These are phyloP conservation scores for Pyrus bretschneideri DNA, from an alignment of 306 rosid species.

Conservation along the genomic window DNA sequence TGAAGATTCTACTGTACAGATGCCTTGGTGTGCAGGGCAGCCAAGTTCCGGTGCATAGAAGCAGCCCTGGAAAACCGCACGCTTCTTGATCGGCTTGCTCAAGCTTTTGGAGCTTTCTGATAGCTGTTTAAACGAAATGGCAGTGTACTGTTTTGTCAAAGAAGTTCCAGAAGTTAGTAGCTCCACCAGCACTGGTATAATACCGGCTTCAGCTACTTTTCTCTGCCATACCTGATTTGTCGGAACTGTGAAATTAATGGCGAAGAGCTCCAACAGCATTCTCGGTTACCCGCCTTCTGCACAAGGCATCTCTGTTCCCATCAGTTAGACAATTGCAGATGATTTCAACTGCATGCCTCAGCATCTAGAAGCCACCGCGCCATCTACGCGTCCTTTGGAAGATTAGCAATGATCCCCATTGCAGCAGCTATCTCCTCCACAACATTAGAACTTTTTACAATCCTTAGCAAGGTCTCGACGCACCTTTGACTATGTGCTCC, in stretches of 20 bases:
- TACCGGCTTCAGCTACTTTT: slow-evolving; percentile 54
- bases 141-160: slow-evolving; percentile 38
- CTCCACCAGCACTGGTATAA: slow-evolving; percentile 45
- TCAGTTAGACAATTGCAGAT: slow-evolving; percentile 34
- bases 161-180: slow-evolving; percentile 49
- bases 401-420: slow-evolving; percentile 43
- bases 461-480: slow-evolving; percentile 34
- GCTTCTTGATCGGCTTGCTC: slow-evolving; percentile 45
- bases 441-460: slow-evolving; percentile 28
- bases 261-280: slow-evolving; percentile 48
- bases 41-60: slow-evolving; percentile 23
- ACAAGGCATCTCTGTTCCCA: slow-evolving; percentile 26
- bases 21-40: slow-evolving; percentile 50
- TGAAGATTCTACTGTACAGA: slow-evolving; percentile 45
- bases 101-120: slow-evolving; percentile 49
- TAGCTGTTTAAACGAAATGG: slow-evolving; percentile 52
- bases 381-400: slow-evolving; percentile 30
- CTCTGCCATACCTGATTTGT: slow-evolving; percentile 53
- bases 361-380: slow-evolving; percentile 43
- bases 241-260: slow-evolving; percentile 42
- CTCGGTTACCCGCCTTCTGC: slow-evolving; percentile 32
- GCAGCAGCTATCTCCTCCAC: slow-evolving; percentile 47
- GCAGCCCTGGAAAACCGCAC: slow-evolving; percentile 27
- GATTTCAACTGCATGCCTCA: slow-evolving; percentile 32
- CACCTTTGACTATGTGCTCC: slow-evolving; percentile 47